Evolutionary conservation across 306 rosid species (phyloP).

Genomic region (Comarum palustre): DNA sequence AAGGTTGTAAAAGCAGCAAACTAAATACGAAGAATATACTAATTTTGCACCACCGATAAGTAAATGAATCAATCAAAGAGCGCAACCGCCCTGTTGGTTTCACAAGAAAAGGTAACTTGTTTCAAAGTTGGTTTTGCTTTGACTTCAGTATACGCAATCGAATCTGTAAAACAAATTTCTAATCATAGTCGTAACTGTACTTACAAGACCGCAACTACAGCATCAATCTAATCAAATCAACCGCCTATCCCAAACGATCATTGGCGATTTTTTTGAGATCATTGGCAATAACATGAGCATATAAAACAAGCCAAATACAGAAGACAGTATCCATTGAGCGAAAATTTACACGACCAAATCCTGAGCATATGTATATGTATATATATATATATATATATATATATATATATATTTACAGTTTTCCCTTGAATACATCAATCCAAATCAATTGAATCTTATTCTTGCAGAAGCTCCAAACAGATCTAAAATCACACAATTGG

Average conservation of each 20-base stretch:
- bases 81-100: too few species aligned
- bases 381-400: neutral
- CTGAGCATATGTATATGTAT: neutral
- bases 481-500: neutral
- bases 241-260: neutral
- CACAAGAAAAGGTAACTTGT: neutral
- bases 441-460: neutral
- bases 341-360: neutral
- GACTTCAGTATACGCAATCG: neutral
- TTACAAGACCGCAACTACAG: neutral
- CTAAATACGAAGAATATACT: neutral
- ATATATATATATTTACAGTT: neutral
- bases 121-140: neutral
- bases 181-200: neutral
- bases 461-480: neutral
- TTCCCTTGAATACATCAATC: neutral
- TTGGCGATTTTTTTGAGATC: too few species aligned
- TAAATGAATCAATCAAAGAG: too few species aligned
- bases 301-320: slow-evolving; percentile 11
- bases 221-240: neutral
- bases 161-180: neutral
- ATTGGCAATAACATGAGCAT: too few species aligned
- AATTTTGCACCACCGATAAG: neutral
- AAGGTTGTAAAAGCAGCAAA: neutral
- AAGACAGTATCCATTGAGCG: neutral